Evolutionary conservation across 805 yeast genomes (phyloP).

Genomic region (Maudiozyma bulderi): DNA sequence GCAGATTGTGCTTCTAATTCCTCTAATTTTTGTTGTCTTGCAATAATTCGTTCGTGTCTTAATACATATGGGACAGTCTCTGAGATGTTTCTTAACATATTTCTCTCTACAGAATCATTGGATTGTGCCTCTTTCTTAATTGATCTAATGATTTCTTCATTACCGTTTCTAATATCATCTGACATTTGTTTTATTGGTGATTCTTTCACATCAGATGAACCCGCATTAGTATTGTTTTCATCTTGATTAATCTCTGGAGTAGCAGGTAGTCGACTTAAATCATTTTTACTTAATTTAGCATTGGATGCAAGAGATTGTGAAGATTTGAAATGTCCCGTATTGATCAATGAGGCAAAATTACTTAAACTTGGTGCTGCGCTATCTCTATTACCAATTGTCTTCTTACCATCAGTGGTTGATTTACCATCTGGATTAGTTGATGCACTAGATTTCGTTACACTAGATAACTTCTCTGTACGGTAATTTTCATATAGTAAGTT

Average conservation of each 20-base stretch:
- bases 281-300: conserved; percentile 19
- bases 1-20: conserved; percentile 74
- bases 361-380: conserved; percentile 30
- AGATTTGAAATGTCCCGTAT: conserved; percentile 28
- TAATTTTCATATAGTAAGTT: conserved; percentile 68
- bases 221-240: conserved; percentile 3
- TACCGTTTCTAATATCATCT: conserved; percentile 29
- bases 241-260: conserved; percentile 1
- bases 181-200: conserved; percentile 33
- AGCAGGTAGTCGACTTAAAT: conserved; percentile 1
- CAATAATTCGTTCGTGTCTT: conserved; percentile 63
- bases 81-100: conserved; percentile 64
- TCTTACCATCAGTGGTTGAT: conserved; percentile 1
- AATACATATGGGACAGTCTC: conserved; percentile 80
- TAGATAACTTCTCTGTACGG: conserved; percentile 65
- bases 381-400: conserved; percentile 13
- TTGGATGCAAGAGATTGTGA: conserved; percentile 19
- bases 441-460: conserved; percentile 34
- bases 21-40: conserved; percentile 69
- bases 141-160: conserved; percentile 30
- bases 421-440: not conserved
- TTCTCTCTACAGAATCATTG: conserved; percentile 35
- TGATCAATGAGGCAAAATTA: conserved; percentile 29
- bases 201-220: conserved; percentile 5
- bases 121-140: conserved; percentile 31